Evolutionary conservation across 768 basidiomycete species (phyloP).

Genomic region (Leucogyrophana mollusca): DNA sequence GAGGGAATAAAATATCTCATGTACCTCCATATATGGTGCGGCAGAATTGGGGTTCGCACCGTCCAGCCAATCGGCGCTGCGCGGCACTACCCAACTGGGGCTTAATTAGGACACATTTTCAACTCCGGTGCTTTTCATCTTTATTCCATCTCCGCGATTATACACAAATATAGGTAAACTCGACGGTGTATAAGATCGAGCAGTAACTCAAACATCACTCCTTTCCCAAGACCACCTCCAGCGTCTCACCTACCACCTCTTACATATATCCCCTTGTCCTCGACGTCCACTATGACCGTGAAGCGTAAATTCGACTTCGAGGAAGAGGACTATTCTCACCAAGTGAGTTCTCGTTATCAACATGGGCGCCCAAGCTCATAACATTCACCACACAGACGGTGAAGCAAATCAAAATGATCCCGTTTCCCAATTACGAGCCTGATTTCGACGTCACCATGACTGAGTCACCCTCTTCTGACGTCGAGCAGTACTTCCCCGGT

Average conservation of each 20-base stretch:
- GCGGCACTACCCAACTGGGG: conserved; percentile 5
- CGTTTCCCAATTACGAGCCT: conserved; percentile 64
- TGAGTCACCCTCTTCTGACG: conserved; percentile 50
- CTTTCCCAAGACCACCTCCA: conserved; percentile 24
- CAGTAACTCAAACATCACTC: conserved; percentile 16
- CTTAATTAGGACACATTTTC: conserved; percentile 12
- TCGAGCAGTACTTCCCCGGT: conserved; percentile 54
- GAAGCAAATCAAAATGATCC: conserved; percentile 74
- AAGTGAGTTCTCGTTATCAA: conserved; percentile 32
- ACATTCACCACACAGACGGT: conserved; percentile 37
- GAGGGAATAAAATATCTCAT: conserved; percentile 4
- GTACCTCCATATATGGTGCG: conserved; percentile 3
- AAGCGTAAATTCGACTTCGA: conserved; percentile 76
- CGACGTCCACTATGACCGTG: conserved; percentile 50
- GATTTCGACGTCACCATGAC: conserved; percentile 74
- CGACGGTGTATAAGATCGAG: conserved; percentile 29
- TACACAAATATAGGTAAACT: conserved; percentile 25
- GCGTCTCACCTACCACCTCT: conserved; percentile 4
- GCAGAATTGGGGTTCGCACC: conserved; percentile 1
- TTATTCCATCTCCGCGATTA: conserved; percentile 19
- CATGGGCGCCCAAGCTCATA: conserved; percentile 16
- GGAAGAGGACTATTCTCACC: conserved; percentile 48
- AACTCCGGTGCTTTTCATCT: conserved; percentile 15
- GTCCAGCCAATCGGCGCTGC: conserved; percentile 25
- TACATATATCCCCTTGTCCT: conserved; percentile 9